Evolutionary conservation across 2,329 filamentous ascomycete species (phyloP).

Genomic region (Aspergillus thermomutatus): DNA sequence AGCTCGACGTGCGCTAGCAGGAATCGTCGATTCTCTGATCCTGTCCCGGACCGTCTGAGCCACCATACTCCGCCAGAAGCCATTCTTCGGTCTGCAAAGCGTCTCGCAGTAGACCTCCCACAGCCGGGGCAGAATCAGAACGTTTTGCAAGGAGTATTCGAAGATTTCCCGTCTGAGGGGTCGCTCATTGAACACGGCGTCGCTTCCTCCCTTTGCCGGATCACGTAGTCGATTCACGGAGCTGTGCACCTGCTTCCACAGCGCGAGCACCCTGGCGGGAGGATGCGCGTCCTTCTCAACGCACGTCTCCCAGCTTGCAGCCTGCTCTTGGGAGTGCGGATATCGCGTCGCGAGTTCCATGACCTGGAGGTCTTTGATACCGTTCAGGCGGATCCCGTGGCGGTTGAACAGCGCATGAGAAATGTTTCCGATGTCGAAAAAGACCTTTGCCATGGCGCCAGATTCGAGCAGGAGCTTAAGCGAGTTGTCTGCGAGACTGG

Average conservation of each 20-base stretch:
- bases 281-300: slow-evolving; percentile 25
- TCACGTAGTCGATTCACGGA: background rate
- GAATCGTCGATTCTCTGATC: background rate
- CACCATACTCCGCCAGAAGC: background rate
- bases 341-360: slow-evolving; percentile 49
- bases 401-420: slow-evolving; percentile 53
- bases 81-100: background rate
- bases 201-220: slow-evolving; percentile 40
- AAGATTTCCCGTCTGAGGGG: slow-evolving; percentile 41
- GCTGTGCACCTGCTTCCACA: background rate
- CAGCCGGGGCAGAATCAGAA: slow-evolving; percentile 19
- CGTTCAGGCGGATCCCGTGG: slow-evolving; percentile 42
- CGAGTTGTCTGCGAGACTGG: slow-evolving; percentile 13
- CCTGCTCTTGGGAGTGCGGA: slow-evolving; percentile 8
- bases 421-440: slow-evolving; percentile 60
- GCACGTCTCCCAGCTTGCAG: slow-evolving; percentile 39
- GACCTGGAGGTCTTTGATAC: slow-evolving; percentile 54
- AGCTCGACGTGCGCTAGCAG: background rate
- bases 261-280: background rate
- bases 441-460: slow-evolving; percentile 44
- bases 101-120: background rate
- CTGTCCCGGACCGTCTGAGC: background rate
- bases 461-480: slow-evolving; percentile 47
- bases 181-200: slow-evolving; percentile 47
- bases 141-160: slow-evolving; percentile 49